These are phyloP conservation scores for Solanum medicagineum DNA, from an alignment of 257 asterid genomes.

Conservation along the genomic window DNA sequence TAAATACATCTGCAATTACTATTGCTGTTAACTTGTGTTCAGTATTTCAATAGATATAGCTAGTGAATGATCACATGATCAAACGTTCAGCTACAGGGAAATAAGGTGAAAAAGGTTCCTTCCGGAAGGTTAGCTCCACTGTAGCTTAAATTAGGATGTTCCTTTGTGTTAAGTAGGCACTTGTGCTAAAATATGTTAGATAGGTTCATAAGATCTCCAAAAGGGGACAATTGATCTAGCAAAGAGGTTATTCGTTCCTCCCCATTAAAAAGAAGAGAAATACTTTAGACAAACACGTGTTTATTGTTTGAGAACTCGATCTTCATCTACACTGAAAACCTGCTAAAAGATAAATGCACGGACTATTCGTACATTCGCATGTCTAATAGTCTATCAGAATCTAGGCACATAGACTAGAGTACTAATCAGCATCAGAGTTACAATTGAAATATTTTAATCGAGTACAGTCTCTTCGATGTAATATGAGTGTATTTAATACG, in stretches of 20 bases:
- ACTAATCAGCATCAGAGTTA: background rate
- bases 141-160: background rate
- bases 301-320: background rate
- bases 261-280: background rate
- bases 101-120: background rate
- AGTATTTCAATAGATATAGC: background rate
- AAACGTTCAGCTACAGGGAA: background rate
- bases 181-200: background rate
- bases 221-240: background rate
- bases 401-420: background rate
- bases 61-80: background rate
- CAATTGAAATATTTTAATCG: background rate
- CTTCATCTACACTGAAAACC: background rate
- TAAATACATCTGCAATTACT: background rate
- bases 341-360: background rate
- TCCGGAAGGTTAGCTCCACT: background rate
- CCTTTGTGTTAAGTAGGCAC: background rate
- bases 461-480: background rate
- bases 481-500: background rate
- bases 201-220: background rate
- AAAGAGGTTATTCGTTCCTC: background rate
- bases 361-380: background rate
- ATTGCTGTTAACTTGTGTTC: background rate
- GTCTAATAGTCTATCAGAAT: background rate
- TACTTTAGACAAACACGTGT: background rate